Conservation (phyloP, 2,329 filamentous ascomycete genomes). For the Nigrospora oryzae region DNA sequence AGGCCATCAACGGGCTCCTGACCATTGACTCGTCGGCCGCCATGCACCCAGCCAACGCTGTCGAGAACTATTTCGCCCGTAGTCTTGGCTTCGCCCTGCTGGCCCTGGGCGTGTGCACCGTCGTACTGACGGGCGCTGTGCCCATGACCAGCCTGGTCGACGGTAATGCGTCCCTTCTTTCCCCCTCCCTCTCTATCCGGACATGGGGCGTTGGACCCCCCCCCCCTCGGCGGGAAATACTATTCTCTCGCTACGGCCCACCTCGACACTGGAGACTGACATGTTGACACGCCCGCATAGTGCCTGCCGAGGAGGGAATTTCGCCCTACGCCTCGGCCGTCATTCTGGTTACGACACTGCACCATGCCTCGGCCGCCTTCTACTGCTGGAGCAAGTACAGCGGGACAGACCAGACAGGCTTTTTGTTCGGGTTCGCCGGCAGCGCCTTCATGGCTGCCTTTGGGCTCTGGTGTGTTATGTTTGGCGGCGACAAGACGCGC, state of each 20-base stretch:
- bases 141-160: constrained; percentile 49
- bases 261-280: background rate
- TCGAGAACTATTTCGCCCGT: constrained; percentile 68
- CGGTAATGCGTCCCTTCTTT: constrained; percentile 15
- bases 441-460: constrained; percentile 49
- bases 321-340: constrained; percentile 60
- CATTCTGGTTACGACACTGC: constrained; percentile 55
- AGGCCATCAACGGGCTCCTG: constrained; percentile 36
- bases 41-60: constrained; percentile 26
- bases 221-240: no score
- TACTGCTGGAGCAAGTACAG: constrained; percentile 63
- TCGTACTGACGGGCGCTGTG: constrained; percentile 63
- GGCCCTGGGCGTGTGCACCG: constrained; percentile 51
- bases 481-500: constrained; percentile 24
- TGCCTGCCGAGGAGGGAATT: constrained; percentile 27
- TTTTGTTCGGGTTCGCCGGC: constrained; percentile 50
- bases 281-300: constrained; percentile 4
- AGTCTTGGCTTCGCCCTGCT: constrained; percentile 61
- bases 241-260: background rate
- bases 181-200: no score
- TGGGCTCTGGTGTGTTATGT: constrained; percentile 53
- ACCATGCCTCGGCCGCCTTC: constrained; percentile 55
- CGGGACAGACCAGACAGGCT: constrained; percentile 45
- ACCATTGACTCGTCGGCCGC: constrained; percentile 4
- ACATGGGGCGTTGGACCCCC: no score